Evolutionary conservation across 2,329 filamentous ascomycete species (phyloP).

Genomic region (Stemphylium vesicarium): DNA sequence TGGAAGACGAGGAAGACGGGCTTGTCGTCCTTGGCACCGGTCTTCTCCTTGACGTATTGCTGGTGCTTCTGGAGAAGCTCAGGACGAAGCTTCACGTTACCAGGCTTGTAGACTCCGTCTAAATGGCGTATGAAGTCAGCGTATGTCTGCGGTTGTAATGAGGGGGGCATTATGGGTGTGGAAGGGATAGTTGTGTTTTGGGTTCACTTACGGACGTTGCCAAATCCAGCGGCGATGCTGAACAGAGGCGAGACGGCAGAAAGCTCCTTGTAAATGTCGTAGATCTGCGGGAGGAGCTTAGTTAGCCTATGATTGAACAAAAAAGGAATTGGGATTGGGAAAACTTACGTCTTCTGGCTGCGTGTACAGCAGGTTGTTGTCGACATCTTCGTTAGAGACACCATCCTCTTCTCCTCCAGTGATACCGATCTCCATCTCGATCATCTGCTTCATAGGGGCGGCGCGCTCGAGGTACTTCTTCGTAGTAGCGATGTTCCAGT

Average conservation of each 20-base stretch:
- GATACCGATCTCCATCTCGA: conserved; percentile 89
- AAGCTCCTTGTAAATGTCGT: conserved; percentile 65
- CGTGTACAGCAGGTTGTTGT: conserved; percentile 69
- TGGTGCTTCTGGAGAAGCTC: conserved; percentile 98
- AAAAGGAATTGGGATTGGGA: too few species aligned
- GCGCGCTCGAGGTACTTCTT: conserved; percentile 79
- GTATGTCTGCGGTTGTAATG: too few species aligned
- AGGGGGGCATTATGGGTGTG: too few species aligned
- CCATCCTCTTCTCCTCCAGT: conserved; percentile 98
- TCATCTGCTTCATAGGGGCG: conserved; percentile 94
- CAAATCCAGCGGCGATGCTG: conserved; percentile 82
- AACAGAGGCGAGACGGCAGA: conserved; percentile 89
- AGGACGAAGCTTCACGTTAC: conserved; percentile 71
- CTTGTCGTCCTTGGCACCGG: conserved; percentile 40
- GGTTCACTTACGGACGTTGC: conserved; percentile 69
- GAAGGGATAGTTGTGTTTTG: too few species aligned
- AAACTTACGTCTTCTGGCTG: conserved; percentile 24
- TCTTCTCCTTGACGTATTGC: conserved; percentile 82
- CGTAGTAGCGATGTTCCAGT: conserved; percentile 91
- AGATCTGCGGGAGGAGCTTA: conserved; percentile 18
- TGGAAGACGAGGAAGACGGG: conserved; percentile 99
- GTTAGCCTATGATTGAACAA: too few species aligned
- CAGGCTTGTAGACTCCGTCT: conserved; percentile 50
- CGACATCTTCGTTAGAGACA: conserved; percentile 57
- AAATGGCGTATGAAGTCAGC: too few species aligned